phyloP scores from a whole-genome alignment of 75 land plant genomes.

The Gnetum montanum region DNA sequence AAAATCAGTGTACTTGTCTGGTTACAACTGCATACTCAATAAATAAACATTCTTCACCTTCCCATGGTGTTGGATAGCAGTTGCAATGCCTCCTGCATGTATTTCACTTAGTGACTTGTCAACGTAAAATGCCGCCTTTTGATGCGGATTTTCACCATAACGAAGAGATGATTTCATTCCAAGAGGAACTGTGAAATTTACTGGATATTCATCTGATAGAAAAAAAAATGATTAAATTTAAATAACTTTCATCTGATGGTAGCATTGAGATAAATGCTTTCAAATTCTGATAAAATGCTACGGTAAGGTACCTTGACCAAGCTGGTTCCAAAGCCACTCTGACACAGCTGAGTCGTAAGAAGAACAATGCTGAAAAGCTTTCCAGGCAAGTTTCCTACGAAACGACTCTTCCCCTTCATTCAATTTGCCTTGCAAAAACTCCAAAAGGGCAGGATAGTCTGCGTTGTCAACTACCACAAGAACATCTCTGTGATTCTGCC shows the following conservation, averaged over 20 bases:
- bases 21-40: too few relatives aligned
- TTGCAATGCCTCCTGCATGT: slow-evolving; percentile 91
- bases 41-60: slow-evolving; percentile 49
- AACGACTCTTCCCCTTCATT: slow-evolving; percentile 37
- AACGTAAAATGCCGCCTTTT: slow-evolving; percentile 89
- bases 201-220: slow-evolving; percentile 53
- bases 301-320: slow-evolving; percentile 45
- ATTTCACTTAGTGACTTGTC: slow-evolving; percentile 70
- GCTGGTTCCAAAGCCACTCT: slow-evolving; percentile 95
- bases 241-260: background rate
- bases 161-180: slow-evolving; percentile 57
- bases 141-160: slow-evolving; percentile 99
- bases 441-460: slow-evolving; percentile 74
- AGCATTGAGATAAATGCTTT: background rate
- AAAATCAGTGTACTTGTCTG: too few relatives aligned
- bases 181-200: slow-evolving; percentile 64
- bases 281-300: too few relatives aligned
- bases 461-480: slow-evolving; percentile 83
- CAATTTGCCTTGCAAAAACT: slow-evolving; percentile 44
- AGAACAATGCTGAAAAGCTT: slow-evolving; percentile 95
- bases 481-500: slow-evolving; percentile 95
- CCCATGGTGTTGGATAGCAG: slow-evolving; percentile 94
- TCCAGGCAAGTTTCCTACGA: slow-evolving; percentile 87
- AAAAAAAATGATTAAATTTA: background rate
- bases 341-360: slow-evolving; percentile 97